Percentiles rank a stretch among this genome's conserved stretches.
Evolutionary conservation across 805 yeast species (phyloP).

Genomic region (Cyberlindnera meyerae): DNA sequence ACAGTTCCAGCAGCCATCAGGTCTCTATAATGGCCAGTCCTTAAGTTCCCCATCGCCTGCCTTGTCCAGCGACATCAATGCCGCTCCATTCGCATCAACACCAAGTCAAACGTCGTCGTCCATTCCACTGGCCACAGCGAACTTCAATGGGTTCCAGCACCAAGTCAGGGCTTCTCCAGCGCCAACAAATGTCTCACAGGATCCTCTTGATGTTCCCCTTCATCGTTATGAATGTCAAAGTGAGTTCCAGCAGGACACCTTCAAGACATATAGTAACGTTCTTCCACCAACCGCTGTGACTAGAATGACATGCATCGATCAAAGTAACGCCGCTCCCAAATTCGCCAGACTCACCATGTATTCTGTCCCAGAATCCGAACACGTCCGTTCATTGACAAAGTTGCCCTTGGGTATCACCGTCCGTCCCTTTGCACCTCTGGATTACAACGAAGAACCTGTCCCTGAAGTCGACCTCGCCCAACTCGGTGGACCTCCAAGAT

Average conservation of each 20-base stretch:
- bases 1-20: not conserved
- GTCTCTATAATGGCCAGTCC: not conserved
- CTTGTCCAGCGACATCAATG: not conserved
- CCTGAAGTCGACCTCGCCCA: constrained; percentile 59
- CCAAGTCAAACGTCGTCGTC: too few relatives aligned
- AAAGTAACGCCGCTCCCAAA: constrained; percentile 80
- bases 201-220: constrained; percentile 1
- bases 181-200: not conserved
- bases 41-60: not conserved
- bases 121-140: too few relatives aligned
- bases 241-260: constrained; percentile 33
- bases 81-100: not conserved
- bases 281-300: constrained; percentile 77
- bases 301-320: constrained; percentile 65
- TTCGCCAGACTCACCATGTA: constrained; percentile 76
- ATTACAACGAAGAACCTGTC: constrained; percentile 45
- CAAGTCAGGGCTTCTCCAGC: not conserved
- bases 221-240: constrained; percentile 15
- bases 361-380: constrained; percentile 72
- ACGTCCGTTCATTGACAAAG: constrained; percentile 59
- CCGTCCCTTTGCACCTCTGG: constrained; percentile 75
- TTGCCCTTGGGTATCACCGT: constrained; percentile 79
- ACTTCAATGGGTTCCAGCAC: too few relatives aligned
- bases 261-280: constrained; percentile 70
- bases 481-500: constrained; percentile 73